Base-by-base conservation (phyloP, 2,329 filamentous ascomycete species). In the Ambrosiella xylebori region DNA sequence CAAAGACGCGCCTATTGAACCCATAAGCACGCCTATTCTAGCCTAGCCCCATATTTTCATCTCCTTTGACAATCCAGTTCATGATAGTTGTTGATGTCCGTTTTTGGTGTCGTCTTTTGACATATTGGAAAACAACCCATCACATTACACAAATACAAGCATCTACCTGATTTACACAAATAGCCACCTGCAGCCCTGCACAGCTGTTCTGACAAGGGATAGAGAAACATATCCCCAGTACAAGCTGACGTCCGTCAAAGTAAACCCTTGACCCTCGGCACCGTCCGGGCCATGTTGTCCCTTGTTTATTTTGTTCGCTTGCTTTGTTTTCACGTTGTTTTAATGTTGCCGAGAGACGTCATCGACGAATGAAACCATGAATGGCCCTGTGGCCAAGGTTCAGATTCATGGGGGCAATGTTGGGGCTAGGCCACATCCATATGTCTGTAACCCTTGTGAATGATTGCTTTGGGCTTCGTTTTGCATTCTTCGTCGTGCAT, bases 301-400 rank as follows among this genome's bases (percentile, higher is more conserved):
- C 54, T 51, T 49, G 55, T 52, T 57, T 57, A 51, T 39, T 40
- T 53, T n/a, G 51, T 11, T 49, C 39, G 35, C 45, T 53, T 53
- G 3, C 8, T 45, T 51, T 36, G n/a, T 53, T 44, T 19, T 52
- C 27, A 27, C 5, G 27, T 27, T 4, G 11, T 51, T 35, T 50
- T 15, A 13, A 54, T 38, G 51, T 54, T 40, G 35, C 51, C n/a
- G 51, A 19, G 51, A 15, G 27, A 54, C 8, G 45, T 49, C 7
- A 49, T 9, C 17, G 15, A 9, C 17, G 15, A 49, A 19, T 49
- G 15, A 49, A 49, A 27, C 13, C 45, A 5, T 15, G 13, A 15
- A 49, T 19, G 45, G 45, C 45, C 45, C n/a, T 5, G 40, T 41
- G 40, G 40, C 11, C 40, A 2, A 41, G 11, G 6, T n/a, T n/a